These are phyloP conservation scores for Yarrowia porcina DNA, from an alignment of 805 yeast species.

Conservation along the genomic window DNA sequence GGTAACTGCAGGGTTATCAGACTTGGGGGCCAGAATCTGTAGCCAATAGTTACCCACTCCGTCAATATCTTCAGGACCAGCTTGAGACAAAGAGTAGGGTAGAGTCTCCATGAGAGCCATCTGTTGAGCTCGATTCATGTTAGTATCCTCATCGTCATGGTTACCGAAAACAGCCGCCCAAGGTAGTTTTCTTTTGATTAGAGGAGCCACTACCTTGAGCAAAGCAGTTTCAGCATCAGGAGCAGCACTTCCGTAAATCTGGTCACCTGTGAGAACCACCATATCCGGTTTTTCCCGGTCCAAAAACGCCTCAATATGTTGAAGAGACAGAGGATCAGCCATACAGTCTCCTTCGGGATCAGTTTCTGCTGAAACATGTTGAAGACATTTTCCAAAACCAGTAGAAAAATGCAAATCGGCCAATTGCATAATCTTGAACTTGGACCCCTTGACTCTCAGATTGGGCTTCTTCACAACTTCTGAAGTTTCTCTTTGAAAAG, in stretches of 20 bases:
- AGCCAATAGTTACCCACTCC: constrained; percentile 83
- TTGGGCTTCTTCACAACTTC: constrained; percentile 31
- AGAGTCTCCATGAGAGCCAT: constrained; percentile 54
- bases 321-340: constrained; percentile 72
- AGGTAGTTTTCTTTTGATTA: constrained; percentile 66
- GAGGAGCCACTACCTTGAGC: constrained; percentile 71
- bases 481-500: constrained; percentile 26
- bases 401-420: constrained; percentile 93
- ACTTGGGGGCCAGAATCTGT: constrained; percentile 46
- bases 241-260: constrained; percentile 72
- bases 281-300: constrained; percentile 79
- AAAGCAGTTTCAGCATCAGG: constrained; percentile 81
- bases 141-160: constrained; percentile 83
- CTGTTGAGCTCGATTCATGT: constrained; percentile 54
- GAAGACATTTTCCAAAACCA: constrained; percentile 74
- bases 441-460: constrained; percentile 43
- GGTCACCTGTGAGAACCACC: constrained; percentile 89
- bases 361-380: constrained; percentile 39
- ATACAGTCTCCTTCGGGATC: constrained; percentile 45
- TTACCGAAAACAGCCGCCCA: constrained; percentile 87
- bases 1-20: constrained; percentile 47
- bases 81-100: constrained; percentile 63
- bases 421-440: constrained; percentile 77
- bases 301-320: constrained; percentile 59
- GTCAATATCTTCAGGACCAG: constrained; percentile 64